These are phyloP conservation scores for Platanus orientalis DNA, from an alignment of 164 flowering plant species.

Conservation along the genomic window DNA sequence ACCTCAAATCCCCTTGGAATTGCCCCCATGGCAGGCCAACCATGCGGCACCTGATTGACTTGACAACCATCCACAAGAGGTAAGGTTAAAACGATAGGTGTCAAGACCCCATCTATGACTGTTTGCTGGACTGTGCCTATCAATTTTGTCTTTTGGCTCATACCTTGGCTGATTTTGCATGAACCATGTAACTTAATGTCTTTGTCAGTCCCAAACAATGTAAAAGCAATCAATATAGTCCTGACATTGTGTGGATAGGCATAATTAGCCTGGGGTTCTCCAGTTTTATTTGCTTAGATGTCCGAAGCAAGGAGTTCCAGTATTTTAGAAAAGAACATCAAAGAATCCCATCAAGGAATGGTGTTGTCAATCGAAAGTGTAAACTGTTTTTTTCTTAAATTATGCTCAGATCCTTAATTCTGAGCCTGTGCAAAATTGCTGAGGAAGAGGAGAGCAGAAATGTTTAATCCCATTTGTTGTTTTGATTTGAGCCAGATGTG, in stretches of 20 bases:
- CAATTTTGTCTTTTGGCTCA: not conserved
- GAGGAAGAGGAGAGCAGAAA: too few species aligned
- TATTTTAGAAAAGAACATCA: too few species aligned
- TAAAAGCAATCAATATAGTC: not conserved
- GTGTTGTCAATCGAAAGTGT: too few species aligned
- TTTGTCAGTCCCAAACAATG: not conserved
- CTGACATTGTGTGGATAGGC: not conserved
- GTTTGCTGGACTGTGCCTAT: not conserved
- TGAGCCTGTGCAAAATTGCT: too few species aligned
- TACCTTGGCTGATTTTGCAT: not conserved
- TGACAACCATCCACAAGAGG: slow-evolving; percentile 36
- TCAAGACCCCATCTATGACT: not conserved
- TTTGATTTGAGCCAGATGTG: too few species aligned
- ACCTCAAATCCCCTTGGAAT: slow-evolving; percentile 92
- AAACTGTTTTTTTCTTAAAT: too few species aligned
- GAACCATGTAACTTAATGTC: too few species aligned
- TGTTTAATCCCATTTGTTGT: too few species aligned
- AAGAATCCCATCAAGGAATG: too few species aligned
- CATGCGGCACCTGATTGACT: slow-evolving; percentile 91
- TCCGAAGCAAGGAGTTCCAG: too few species aligned
- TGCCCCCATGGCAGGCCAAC: slow-evolving; percentile 99
- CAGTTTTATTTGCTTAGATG: too few species aligned
- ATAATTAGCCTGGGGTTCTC: not conserved
- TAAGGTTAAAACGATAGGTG: slow-evolving; percentile 17
- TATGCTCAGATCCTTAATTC: too few species aligned